Base-by-base conservation (phyloP, 106 monocot genomes). In the Dendrobium nobile region DNA sequence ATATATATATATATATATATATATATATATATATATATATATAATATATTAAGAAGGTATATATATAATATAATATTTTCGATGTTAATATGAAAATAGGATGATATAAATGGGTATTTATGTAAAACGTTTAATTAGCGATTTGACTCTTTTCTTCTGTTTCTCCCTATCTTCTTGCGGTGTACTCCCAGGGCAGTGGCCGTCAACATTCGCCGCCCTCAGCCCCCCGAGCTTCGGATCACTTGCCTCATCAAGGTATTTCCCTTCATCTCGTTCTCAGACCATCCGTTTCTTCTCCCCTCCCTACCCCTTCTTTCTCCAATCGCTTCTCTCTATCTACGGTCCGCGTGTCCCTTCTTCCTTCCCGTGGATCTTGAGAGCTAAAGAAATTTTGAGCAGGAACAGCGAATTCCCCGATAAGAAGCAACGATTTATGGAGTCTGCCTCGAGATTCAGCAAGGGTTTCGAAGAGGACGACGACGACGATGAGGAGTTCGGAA, bases 361-460 rank as follows among this genome's bases (percentile, higher is more conserved):
- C 44, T 37, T 26, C 11, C 27, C 9, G 76, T 41, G 76, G 27
- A 26, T 27, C 48, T 47, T 51, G 45, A 26, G 76, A 76, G 74
- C 16, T 44, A 59, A 67, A 31, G 41, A 5, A 67, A 54, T 47
- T 68, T 54, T 13, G 73, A 26, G 9, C 72, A 83, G 83, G 56
- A 79, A 27, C 67, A 78, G 16, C 8, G 20, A 17, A 2, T 72
- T 73, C 15, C 72, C 51, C 40, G 78, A 83, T 78, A 83, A 78
- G 72, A 83, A 78, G 42, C 70, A 78, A n/a, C 54, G 41, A 37
- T 55, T 83, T 24, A 83, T 78, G 83, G 83, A 83, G 16, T 83
- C 83, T 17, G 72, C 70, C 28, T 78, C 78, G 58, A 83, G 78
- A 73, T 73, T 78, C 77, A 73, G 78, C 26, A 41, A 73, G 43